These are phyloP conservation scores for Vitis amurensis DNA, from an alignment of 164 flowering plant genomes.

Conservation along the genomic window DNA sequence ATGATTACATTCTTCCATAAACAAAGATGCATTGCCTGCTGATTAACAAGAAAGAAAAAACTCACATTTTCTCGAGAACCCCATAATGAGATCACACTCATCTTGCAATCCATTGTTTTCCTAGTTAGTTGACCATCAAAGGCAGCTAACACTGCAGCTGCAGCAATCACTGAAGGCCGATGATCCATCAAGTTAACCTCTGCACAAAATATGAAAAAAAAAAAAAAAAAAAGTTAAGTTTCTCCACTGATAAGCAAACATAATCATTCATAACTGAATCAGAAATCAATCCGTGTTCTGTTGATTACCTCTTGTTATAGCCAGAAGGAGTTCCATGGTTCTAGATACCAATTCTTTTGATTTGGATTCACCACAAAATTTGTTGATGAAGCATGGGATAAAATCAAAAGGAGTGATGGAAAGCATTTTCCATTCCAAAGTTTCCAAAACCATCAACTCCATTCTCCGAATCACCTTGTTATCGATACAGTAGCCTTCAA, in stretches of 20 bases:
- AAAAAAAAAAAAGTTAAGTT: background rate
- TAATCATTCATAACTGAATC: background rate
- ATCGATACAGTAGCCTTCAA: slow-evolving; percentile 20
- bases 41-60: background rate
- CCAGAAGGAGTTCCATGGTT: slow-evolving; percentile 41
- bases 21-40: background rate
- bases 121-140: slow-evolving; percentile 22
- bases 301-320: slow-evolving; percentile 42
- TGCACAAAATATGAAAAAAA: slow-evolving; percentile 19
- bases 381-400: slow-evolving; percentile 26
- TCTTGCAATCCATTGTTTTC: slow-evolving; percentile 27
- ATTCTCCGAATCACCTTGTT: slow-evolving; percentile 26
- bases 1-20: background rate
- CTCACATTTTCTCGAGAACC: slow-evolving; percentile 36
- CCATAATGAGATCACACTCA: slow-evolving; percentile 26
- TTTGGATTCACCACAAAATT: slow-evolving; percentile 22
- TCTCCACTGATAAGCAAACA: background rate
- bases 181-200: slow-evolving; percentile 41
- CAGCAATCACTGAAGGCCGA: slow-evolving; percentile 64
- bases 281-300: background rate
- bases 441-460: slow-evolving; percentile 25
- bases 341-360: slow-evolving; percentile 23
- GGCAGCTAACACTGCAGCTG: slow-evolving; percentile 54
- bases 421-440: slow-evolving; percentile 34
- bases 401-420: slow-evolving; percentile 31